Evolutionary conservation across 805 yeast genomes (phyloP), one percentile per base, ranked within the genome.

Genomic region (Metschnikowia orientalis): DNA sequence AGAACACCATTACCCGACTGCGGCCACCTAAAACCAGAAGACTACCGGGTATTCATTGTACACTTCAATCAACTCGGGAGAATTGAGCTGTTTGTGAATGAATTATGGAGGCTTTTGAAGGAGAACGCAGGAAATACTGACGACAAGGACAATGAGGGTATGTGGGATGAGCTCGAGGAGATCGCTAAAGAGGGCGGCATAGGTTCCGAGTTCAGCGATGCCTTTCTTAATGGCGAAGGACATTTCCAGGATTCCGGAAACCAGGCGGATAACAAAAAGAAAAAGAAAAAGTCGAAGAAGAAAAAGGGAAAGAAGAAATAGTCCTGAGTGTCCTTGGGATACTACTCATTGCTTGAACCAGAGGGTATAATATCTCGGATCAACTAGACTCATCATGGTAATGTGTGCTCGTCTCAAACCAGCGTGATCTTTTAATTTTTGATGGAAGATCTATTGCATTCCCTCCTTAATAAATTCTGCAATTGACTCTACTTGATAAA

Each of bases 11-110:
- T n/a, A n/a, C n/a, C n/a, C n/a, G n/a, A n/a, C n/a, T n/a, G n/a
- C n/a, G n/a, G n/a, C n/a, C 23, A 22, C 8, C 15, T 32, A 6
- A 35, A 37, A 2, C 37, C 34, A 8, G 31, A 39, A 8, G 59
- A 57, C 41, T 56, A 56, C 26, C 30, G 32, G 14, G 39, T 52
- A 21, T 59, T 62, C 34, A 44, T 61, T 29, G 32, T 37, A 8
- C 38, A 56, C 25, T 61, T 59, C 47, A 59, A 61, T 26, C 51
- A 53, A 9, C 41, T 61, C 18, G 52, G 62, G 35, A 57, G 53
- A 32, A 50, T 56, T 16, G 59, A 55, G 39, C 40, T 36, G 23
- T 42, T 61, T 28, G 62, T 59, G 4, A 59, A 57, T 31, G 50
- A 44, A 32, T 47, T 26, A 26, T 41, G 17, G 47, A 56, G 28